Percentiles rank a stretch among this genome's conserved stretches.
phyloP scores from a whole-genome alignment of 2,329 filamentous ascomycete genomes.

The Aspergillus oerlinghausenensis region DNA sequence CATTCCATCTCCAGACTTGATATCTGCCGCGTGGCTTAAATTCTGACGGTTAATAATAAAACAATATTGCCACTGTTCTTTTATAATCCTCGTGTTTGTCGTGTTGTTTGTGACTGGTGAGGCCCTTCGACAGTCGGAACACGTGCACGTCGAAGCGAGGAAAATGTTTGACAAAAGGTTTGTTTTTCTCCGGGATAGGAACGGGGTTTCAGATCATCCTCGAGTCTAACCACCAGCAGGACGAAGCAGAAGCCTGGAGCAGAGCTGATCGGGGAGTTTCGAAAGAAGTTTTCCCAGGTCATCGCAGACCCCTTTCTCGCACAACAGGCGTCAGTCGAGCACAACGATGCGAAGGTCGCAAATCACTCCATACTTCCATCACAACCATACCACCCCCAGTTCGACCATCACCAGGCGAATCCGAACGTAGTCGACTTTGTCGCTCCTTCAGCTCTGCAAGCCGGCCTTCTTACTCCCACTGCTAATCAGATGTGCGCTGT shows the following conservation, averaged over 20 bases:
- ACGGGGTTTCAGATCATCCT: not conserved
- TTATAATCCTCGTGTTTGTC: not conserved
- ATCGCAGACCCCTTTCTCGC: not conserved
- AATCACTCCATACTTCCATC: not conserved
- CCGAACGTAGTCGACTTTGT: not conserved
- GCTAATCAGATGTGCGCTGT: slow-evolving; percentile 4
- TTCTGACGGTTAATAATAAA: not conserved
- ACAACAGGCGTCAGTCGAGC: not conserved
- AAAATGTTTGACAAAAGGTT: not conserved
- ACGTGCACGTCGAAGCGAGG: not conserved
- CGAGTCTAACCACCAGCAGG: not conserved
- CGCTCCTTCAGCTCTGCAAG: not conserved
- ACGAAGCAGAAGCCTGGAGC: not conserved
- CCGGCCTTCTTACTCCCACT: not conserved
- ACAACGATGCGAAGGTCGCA: not conserved
- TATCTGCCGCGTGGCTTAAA: not conserved
- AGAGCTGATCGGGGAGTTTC: not conserved
- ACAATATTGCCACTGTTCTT: not conserved
- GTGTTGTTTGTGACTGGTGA: not conserved
- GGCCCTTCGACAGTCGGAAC: not conserved
- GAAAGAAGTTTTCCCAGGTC: not conserved
- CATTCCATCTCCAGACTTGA: not conserved
- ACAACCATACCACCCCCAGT: not conserved
- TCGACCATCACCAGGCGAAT: not conserved
- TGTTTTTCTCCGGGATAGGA: not conserved